phyloP scores from a whole-genome alignment of 73 alveolate genomes.

The Tetrahymena borealis region DNA sequence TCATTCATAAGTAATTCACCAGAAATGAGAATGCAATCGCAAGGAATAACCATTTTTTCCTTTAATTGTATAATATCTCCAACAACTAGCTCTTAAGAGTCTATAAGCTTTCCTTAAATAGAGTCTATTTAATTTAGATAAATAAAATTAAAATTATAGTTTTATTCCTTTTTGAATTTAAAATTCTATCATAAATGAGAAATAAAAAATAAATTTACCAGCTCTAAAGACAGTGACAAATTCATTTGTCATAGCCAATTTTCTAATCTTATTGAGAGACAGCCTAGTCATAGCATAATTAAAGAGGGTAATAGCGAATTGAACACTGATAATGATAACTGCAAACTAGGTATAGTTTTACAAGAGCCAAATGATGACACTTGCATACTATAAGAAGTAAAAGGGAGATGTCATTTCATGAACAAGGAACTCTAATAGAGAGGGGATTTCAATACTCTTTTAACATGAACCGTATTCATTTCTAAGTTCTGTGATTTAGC shows the following conservation, averaged over 20 bases:
- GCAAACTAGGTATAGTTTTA: conserved; percentile 22
- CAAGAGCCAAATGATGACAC: neutral
- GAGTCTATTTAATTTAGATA: conserved; percentile 42
- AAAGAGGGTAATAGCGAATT: neutral
- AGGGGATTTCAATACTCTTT: conserved; percentile 7
- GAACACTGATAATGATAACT: neutral
- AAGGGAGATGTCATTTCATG: conserved; percentile 35
- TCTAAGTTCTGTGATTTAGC: neutral
- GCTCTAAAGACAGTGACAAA: neutral
- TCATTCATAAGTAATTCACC: conserved; percentile 78
- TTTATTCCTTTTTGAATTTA: conserved; percentile 28
- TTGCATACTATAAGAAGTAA: conserved; percentile 5
- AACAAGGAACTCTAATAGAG: neutral
- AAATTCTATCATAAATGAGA: neutral
- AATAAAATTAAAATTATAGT: conserved; percentile 48
- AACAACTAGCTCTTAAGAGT: conserved; percentile 29
- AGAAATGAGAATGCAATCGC: conserved; percentile 69
- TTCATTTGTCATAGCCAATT: neutral
- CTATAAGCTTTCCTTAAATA: neutral
- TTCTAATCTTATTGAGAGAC: neutral
- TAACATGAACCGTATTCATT: conserved; percentile 4
- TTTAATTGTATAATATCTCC: conserved; percentile 31
- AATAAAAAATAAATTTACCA: neutral
- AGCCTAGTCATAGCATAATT: neutral
- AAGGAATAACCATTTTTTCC: conserved; percentile 50